phyloP scores from a whole-genome alignment of 2,329 filamentous ascomycete genomes.

The Diaporthe sp. region DNA sequence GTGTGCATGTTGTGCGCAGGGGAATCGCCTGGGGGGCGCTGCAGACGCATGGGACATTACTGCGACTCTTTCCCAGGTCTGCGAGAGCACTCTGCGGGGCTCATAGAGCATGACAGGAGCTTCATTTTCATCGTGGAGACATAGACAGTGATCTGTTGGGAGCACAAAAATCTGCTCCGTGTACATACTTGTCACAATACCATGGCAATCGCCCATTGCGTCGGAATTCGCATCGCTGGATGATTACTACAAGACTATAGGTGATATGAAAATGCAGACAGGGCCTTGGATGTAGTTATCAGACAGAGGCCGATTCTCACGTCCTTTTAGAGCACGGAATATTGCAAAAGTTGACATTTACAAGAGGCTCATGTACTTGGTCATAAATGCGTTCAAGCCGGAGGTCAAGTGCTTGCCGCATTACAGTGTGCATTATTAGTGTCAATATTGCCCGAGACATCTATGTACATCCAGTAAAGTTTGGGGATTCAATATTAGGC shows the following conservation, averaged over 20 bases:
- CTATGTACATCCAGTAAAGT: background rate
- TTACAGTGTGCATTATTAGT: background rate
- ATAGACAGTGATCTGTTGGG: background rate
- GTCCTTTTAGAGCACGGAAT: too few relatives aligned
- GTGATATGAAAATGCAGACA: background rate
- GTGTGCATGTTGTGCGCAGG: background rate
- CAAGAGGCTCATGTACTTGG: too few relatives aligned
- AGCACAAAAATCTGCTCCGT: background rate
- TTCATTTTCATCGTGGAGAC: background rate
- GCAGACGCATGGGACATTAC: background rate
- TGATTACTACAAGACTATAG: background rate
- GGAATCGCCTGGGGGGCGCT: background rate
- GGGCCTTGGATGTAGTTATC: background rate
- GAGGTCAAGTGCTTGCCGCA: background rate
- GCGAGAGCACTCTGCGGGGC: background rate
- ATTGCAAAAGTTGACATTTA: background rate
- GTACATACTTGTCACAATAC: slow-evolving; percentile 25
- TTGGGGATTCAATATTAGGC: background rate
- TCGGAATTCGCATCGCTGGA: background rate
- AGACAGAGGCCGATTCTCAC: background rate
- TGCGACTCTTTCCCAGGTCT: background rate
- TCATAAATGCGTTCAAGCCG: too few relatives aligned
- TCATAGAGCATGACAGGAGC: background rate
- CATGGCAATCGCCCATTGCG: background rate
- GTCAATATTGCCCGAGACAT: background rate